Evolutionary conservation across 2,329 filamentous ascomycete species (phyloP).

Genomic region (Knufia fluminis): DNA sequence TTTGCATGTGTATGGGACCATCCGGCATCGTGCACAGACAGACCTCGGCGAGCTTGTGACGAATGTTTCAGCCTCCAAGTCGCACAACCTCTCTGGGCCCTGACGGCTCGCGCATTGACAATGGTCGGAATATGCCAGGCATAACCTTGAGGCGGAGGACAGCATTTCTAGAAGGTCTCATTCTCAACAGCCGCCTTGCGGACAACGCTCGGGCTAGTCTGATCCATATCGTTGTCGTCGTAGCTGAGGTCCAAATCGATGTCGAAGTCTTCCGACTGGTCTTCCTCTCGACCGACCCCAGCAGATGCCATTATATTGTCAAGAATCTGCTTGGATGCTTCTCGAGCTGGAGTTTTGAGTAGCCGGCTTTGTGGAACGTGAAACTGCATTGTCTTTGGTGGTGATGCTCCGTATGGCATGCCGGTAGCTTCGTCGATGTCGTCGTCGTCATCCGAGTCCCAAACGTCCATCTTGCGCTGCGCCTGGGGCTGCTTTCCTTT

Average conservation of each 20-base stretch:
- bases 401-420: conserved; percentile 61
- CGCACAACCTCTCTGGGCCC: no score
- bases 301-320: conserved; percentile 39
- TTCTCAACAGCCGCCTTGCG: conserved; percentile 36
- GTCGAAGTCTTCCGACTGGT: conserved; percentile 6
- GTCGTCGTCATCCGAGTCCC: conserved; percentile 60
- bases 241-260: conserved; percentile 17
- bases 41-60: background rate
- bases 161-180: conserved; percentile 33
- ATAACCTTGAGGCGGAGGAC: background rate
- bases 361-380: conserved; percentile 42
- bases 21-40: background rate
- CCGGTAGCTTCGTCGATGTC: conserved; percentile 51
- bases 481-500: conserved; percentile 8
- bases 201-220: conserved; percentile 39
- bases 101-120: no score
- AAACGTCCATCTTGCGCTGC: conserved; percentile 44
- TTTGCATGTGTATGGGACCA: no score
- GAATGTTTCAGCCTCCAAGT: background rate
- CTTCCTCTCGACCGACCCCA: conserved; percentile 25
- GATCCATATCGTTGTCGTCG: conserved; percentile 26
- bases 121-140: background rate
- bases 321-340: conserved; percentile 42
- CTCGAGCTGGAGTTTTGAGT: conserved; percentile 42
- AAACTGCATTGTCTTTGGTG: conserved; percentile 63